Conservation (phyloP, 208 protist species). For the Wallacemonas rigidus region DNA sequence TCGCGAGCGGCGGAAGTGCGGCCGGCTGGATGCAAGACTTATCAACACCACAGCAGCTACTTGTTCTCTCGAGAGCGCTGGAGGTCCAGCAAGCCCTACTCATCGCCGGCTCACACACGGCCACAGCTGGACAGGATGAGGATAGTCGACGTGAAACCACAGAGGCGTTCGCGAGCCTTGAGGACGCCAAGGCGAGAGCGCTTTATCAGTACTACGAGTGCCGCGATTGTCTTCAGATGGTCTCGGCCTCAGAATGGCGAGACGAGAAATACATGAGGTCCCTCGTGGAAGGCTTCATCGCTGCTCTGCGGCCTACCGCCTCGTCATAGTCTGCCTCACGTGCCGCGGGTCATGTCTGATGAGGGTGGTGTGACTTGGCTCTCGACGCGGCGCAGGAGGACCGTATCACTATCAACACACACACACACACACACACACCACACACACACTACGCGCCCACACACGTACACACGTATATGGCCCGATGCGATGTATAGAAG, state of each 20-base stretch:
- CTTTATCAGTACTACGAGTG: neutral
- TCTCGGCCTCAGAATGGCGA: neutral
- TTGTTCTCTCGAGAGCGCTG: neutral
- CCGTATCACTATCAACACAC: neutral
- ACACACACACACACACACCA: neutral
- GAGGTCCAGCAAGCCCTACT: neutral
- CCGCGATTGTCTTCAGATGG: neutral
- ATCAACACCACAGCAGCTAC: neutral
- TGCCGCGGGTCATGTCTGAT: no score
- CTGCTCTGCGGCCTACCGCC: neutral
- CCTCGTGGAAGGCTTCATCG: neutral
- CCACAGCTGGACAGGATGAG: constrained; percentile 1
- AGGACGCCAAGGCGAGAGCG: neutral
- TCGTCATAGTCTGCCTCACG: no score
- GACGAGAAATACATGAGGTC: constrained; percentile 2
- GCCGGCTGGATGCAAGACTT: constrained; percentile 16
- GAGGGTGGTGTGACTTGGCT: no score
- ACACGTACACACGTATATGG: no score
- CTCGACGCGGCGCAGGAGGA: neutral
- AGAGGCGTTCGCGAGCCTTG: neutral
- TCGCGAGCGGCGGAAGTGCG: neutral
- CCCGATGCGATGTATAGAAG: no score
- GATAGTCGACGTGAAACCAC: neutral
- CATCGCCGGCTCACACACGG: neutral
- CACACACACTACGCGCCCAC: no score